Evolutionary conservation across 148 eudicot genomes (phyloP).

Genomic region (Rhododendron molle): DNA sequence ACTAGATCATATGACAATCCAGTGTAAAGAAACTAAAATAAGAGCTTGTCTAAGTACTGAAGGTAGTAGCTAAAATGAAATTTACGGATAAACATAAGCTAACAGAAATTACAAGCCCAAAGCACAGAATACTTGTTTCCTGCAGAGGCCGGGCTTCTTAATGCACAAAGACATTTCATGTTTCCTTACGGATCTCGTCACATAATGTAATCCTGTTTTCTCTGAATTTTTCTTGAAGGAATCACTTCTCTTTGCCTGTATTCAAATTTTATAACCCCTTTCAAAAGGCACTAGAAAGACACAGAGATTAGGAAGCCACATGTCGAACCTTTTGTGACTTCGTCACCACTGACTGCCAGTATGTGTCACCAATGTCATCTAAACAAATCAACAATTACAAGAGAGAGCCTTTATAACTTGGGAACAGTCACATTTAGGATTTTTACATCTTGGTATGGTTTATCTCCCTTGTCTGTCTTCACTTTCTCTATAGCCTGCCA

Average conservation of each 20-base stretch:
- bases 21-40: not conserved
- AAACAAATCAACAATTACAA: not conserved
- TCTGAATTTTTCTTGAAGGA: not conserved
- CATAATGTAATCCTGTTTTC: not conserved
- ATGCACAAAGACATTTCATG: not conserved
- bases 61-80: not conserved
- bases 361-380: not conserved
- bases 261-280: not conserved
- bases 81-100: not conserved
- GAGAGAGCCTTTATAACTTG: constrained; percentile 38
- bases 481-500: constrained; percentile 88
- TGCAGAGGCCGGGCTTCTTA: not conserved
- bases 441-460: constrained; percentile 93
- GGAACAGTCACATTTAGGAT: constrained; percentile 96
- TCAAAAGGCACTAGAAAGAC: not conserved
- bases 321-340: not conserved
- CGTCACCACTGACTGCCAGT: not conserved
- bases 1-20: not conserved
- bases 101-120: not conserved
- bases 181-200: not conserved
- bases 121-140: not conserved
- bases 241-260: not conserved
- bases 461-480: constrained; percentile 86
- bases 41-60: not conserved
- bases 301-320: not conserved